These are phyloP conservation scores for Backusella westeae DNA, from an alignment of 192 early-diverging fungal genomes.

Conservation along the genomic window DNA sequence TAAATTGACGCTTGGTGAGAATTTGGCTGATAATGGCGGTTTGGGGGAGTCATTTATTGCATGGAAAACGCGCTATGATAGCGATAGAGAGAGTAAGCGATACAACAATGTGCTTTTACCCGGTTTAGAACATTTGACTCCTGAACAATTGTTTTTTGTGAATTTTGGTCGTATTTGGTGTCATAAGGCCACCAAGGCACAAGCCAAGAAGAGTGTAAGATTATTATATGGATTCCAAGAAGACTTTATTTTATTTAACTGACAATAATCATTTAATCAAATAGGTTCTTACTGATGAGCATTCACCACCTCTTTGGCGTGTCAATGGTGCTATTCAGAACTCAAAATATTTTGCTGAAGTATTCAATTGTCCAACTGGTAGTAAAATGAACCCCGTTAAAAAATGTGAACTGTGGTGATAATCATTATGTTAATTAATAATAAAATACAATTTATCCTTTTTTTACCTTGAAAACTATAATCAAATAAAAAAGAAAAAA, in stretches of 20 bases:
- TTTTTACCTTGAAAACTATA: neutral
- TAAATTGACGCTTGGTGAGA: constrained; percentile 54
- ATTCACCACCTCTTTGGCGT: constrained; percentile 62
- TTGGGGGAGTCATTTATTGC: constrained; percentile 39
- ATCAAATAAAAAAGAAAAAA: neutral
- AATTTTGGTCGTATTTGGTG: constrained; percentile 75
- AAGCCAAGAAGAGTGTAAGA: constrained; percentile 45
- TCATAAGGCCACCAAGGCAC: constrained; percentile 35
- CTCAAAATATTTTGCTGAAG: constrained; percentile 63
- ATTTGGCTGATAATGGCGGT: constrained; percentile 72
- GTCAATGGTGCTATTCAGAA: constrained; percentile 71
- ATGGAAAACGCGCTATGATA: constrained; percentile 36
- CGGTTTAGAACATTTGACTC: constrained; percentile 50
- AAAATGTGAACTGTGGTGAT: constrained; percentile 49
- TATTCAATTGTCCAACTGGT: constrained; percentile 61
- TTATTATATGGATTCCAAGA: neutral
- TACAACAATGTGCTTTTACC: constrained; percentile 34
- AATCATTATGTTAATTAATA: neutral
- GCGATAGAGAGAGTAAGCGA: constrained; percentile 17
- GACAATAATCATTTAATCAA: neutral
- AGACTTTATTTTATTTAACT: neutral
- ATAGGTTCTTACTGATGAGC: constrained; percentile 64
- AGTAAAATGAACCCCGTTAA: constrained; percentile 69
- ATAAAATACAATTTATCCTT: neutral
- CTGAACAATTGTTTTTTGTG: constrained; percentile 67